Evolutionary conservation across 1,139 yeast genomes (phyloP), one percentile per base, ranked within the genome.

Genomic region (Eremothecium cymbalariae): DNA sequence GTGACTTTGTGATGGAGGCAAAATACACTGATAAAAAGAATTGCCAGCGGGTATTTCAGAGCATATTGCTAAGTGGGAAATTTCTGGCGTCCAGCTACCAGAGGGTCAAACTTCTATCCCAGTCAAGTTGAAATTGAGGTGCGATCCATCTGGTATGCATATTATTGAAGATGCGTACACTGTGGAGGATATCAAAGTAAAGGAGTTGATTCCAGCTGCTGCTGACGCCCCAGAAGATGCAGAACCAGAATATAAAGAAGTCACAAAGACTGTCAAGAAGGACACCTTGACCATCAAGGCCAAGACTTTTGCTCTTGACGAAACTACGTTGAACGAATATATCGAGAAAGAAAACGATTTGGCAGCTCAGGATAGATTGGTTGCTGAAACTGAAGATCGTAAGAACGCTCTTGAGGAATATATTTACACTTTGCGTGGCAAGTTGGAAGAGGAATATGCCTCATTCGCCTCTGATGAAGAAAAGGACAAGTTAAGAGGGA

Each of bases 401-500:
- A 90, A 90, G 83, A 90, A 90, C 63, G 93, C 95, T 49, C 74
- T 93, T 46, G 98, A 90, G 72, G 98, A 90, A 71, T 90, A 90
- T 74, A 90, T 93, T 57, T 90, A 90, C 69, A 94, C 85, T 55
- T 77, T 90, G 64, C 84, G 98, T 71, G 95, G 95, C 61, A 90
- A 93, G 71, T 74, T 93, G 57, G 96, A 88, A 43, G 98, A 86
- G 40, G 79, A 79, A 58, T 90, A 88, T 64, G 73, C 85, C 51
- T 79, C 72, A 50, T 90, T 88, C 59, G 96, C 97, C 45, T 72
- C 80, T 47, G 93, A 80, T 42, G 86, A 77, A 55, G 98, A 90
- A 72, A 90, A 88, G 75, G 68, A 69, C 49, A 82, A 74, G 61
- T 73, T 90, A 58, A 62, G 72, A 40, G 82, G 68, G 42, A 71